Evolutionary conservation across 2,329 filamentous ascomycete genomes (phyloP).

Genomic region (Aspergillus tubingensis): DNA sequence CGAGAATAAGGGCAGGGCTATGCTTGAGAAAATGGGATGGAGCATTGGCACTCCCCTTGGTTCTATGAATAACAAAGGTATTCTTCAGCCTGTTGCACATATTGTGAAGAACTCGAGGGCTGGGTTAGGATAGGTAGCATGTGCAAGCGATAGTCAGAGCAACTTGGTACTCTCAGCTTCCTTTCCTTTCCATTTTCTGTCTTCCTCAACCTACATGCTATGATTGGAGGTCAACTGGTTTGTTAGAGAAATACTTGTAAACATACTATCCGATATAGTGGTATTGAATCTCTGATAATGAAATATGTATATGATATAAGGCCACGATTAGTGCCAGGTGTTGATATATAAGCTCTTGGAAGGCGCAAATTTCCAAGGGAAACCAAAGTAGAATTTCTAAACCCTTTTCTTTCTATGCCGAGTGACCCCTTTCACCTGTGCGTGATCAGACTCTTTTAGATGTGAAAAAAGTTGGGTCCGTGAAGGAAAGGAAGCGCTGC

Average conservation of each 20-base stretch:
- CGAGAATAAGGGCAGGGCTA: conserved; percentile 79
- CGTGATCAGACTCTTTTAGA: conserved; percentile 67
- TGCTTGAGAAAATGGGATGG: conserved; percentile 99
- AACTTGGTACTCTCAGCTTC: neutral
- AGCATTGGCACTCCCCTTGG: conserved; percentile 82
- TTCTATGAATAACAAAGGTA: conserved; percentile 79
- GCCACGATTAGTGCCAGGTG: too few relatives aligned
- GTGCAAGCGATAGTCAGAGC: neutral
- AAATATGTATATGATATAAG: too few relatives aligned
- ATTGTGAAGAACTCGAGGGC: conserved; percentile 84
- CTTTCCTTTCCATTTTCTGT: neutral
- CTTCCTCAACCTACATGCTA: too few relatives aligned
- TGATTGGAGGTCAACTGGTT: too few relatives aligned
- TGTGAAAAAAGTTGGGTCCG: conserved; percentile 74
- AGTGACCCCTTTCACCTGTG: conserved; percentile 47
- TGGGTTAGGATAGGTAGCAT: conserved; percentile 63
- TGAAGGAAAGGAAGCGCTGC: conserved; percentile 74
- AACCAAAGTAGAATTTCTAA: neutral
- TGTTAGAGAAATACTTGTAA: too few relatives aligned
- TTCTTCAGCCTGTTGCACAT: conserved; percentile 80
- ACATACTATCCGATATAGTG: too few relatives aligned
- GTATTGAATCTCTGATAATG: too few relatives aligned
- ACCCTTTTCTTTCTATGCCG: neutral
- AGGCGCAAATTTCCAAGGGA: too few relatives aligned
- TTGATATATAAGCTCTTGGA: too few relatives aligned